These are phyloP conservation scores for Brassica juncea DNA, from an alignment of 345 rosid genomes.

Conservation along the genomic window DNA sequence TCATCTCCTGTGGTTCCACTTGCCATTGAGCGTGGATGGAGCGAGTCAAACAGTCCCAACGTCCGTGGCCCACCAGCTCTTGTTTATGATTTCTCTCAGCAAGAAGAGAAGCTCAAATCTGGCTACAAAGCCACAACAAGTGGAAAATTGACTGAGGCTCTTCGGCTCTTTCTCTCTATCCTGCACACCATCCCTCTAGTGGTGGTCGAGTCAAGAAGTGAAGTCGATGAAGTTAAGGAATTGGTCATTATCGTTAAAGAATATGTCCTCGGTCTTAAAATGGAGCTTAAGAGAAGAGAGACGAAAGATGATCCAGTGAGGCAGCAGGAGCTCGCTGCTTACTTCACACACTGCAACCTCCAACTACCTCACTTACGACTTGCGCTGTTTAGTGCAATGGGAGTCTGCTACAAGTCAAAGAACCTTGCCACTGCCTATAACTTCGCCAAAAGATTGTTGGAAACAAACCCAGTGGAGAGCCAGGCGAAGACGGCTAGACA, in stretches of 20 bases:
- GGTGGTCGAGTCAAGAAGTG: slow-evolving; percentile 1
- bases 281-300: neutral
- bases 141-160: neutral
- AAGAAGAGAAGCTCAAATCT: neutral
- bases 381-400: neutral
- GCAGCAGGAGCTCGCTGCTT: neutral
- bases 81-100: neutral
- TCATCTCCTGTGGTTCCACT: neutral
- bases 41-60: neutral
- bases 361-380: neutral
- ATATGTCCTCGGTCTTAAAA: neutral
- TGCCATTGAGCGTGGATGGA: neutral
- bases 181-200: slow-evolving; percentile 2
- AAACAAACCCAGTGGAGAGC: neutral
- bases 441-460: neutral
- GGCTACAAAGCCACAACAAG: neutral
- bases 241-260: neutral
- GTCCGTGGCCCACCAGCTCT: slow-evolving; percentile 3
- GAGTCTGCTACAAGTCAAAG: neutral
- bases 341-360: neutral
- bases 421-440: neutral
- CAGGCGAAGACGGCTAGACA: neutral
- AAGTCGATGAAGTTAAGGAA: neutral
- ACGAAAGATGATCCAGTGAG: neutral
- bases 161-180: neutral